phyloP scores from a whole-genome alignment of 495 filamentous ascomycete species.

The Hyaloscypha finlandica region DNA sequence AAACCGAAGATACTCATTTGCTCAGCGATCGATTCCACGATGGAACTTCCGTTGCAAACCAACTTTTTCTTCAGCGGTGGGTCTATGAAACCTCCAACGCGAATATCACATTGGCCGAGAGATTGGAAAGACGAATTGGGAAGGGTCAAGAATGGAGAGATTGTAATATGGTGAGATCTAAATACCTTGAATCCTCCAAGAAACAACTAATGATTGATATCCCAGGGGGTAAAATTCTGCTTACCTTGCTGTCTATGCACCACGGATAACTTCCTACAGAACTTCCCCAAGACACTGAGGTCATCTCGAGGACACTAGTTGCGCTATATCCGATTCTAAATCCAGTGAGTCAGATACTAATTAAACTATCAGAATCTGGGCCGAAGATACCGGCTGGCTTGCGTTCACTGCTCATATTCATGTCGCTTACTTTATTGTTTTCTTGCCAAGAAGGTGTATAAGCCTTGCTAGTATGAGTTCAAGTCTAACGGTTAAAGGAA shows the following conservation, averaged over 20 bases:
- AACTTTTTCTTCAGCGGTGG: neutral
- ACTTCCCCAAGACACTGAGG: no score
- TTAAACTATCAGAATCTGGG: no score
- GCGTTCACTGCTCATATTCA: no score
- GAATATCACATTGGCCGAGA: constrained; percentile 16
- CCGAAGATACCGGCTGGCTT: no score
- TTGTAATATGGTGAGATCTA: neutral
- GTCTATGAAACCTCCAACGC: neutral
- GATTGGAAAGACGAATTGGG: constrained; percentile 16
- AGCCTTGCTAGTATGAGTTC: no score
- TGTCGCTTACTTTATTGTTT: no score
- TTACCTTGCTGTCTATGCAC: neutral
- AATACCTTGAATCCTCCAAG: neutral
- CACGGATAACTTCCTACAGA: no score
- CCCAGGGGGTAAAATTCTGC: neutral
- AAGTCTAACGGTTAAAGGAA: no score
- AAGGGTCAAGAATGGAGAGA: neutral
- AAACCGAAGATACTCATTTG: neutral
- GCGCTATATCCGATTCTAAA: no score
- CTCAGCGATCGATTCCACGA: neutral
- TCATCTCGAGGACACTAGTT: no score
- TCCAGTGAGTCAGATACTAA: no score
- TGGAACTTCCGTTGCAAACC: neutral
- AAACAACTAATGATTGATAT: neutral
- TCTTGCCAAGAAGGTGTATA: no score